A percentile compares a stretch with the other conserved stretches of the same genome.
These are phyloP conservation scores for Plantago coronopus DNA, from an alignment of 305 asterid species.

Conservation along the genomic window DNA sequence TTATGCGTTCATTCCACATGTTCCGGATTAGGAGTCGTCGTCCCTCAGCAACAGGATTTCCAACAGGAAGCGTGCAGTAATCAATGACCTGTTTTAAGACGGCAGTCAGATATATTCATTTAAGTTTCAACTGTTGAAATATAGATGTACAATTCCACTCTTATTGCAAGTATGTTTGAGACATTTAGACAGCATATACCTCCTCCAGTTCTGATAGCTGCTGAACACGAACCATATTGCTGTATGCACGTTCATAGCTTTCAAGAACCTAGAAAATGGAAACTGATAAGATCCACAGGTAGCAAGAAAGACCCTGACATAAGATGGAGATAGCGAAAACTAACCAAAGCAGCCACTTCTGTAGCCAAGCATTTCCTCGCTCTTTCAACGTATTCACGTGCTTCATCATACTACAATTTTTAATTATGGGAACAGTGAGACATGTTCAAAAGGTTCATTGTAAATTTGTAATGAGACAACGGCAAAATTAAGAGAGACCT, in stretches of 20 bases:
- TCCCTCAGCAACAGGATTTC: slow-evolving; percentile 81
- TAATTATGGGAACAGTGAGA: slow-evolving; percentile 25
- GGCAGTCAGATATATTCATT: slow-evolving; percentile 30
- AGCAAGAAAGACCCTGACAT: slow-evolving; percentile 17
- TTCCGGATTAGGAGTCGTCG: slow-evolving; percentile 80
- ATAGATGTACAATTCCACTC: slow-evolving; percentile 11
- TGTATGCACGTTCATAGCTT: slow-evolving; percentile 98
- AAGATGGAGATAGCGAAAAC: slow-evolving; percentile 31
- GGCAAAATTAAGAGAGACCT: slow-evolving; percentile 42
- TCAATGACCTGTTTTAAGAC: slow-evolving; percentile 67
- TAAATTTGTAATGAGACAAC: slow-evolving; percentile 16
- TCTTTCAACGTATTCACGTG: slow-evolving; percentile 90
- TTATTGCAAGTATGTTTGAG: slow-evolving; percentile 14
- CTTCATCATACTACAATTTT: slow-evolving; percentile 77
- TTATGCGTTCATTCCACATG: slow-evolving; percentile 98
- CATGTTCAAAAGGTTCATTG: slow-evolving; percentile 11
- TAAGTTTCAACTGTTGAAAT: slow-evolving; percentile 14
- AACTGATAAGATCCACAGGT: slow-evolving; percentile 16
- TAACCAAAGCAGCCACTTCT: slow-evolving; percentile 97
- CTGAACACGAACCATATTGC: slow-evolving; percentile 98
- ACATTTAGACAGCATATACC: slow-evolving; percentile 41
- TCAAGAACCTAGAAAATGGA: slow-evolving; percentile 75
- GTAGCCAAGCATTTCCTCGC: slow-evolving; percentile 98
- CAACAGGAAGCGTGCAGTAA: slow-evolving; percentile 87
- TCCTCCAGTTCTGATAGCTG: slow-evolving; percentile 96